Base-by-base conservation (phyloP, 208 protist species). In the Polymyxa betae region DNA sequence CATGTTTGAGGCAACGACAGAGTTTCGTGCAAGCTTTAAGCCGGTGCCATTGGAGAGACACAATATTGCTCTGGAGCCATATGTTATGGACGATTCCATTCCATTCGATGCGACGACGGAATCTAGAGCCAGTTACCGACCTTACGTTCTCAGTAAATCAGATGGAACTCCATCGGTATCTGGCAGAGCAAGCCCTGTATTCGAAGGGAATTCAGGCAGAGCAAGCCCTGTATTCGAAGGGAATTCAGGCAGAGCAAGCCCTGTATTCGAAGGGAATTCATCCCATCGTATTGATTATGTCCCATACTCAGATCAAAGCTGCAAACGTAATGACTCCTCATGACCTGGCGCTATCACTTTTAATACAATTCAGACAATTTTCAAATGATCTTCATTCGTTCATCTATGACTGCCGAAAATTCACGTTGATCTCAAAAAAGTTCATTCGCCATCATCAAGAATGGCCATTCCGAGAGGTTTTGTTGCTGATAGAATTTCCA, bases 91-190 rank as follows among this genome's bases (percentile, higher is more conserved):
- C 72, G 16, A 5, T 5, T 5, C n/a, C 16, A 82, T 82, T n/a
- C 72, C 72, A n/a, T 82, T 82, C 72, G 16, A 82, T 5, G 72
- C 16, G 16, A 82, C 72, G n/a, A 40, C 72, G 35, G 72, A 82
- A 82, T 82, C 72, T 5, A 5, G 72, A 43, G n/a, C 72, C 35
- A 82, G 72, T 43, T 82, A 82, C n/a, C 35, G 16, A 12, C 16
- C 35, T 35, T n/a, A 82, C n/a, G 16, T 16, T 5, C 35, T 35
- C 5, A 20, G 16, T n/a, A 5, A 82, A 5, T 20, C 16, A n/a
- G 40, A 5, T n/a, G 16, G 16, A n/a, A n/a, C 72, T 5, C 72
- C 35, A 35, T 43, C 72, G 72, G n/a, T n/a, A 5, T 5, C n/a
- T 43, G 35, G 35, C 72, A 5, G 12, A 43, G 16, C 72, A 20